These are phyloP conservation scores for Gymnopus androsaceus DNA, from an alignment of 1,284 basidiomycete genomes.

Conservation along the genomic window DNA sequence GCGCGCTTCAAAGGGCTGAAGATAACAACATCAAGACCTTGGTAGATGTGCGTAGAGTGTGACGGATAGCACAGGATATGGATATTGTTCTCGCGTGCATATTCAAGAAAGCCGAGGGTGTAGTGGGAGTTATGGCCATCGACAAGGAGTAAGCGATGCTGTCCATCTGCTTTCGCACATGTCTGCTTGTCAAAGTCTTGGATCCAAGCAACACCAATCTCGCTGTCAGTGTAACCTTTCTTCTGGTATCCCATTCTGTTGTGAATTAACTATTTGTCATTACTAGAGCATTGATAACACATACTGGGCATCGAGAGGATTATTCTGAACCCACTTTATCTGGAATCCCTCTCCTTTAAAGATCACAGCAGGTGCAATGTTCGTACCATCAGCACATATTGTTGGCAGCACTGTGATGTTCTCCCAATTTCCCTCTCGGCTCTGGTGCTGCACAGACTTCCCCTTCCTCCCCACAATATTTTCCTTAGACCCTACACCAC, in stretches of 20 bases:
- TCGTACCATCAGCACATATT: slow-evolving; percentile 36
- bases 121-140: slow-evolving; percentile 49
- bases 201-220: slow-evolving; percentile 39
- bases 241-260: slow-evolving; percentile 36
- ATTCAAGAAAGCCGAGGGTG: slow-evolving; percentile 37
- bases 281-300: too few species aligned
- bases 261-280: neutral
- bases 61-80: slow-evolving; percentile 43
- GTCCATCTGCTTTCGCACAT: slow-evolving; percentile 29
- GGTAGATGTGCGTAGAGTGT: slow-evolving; percentile 45
- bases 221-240: slow-evolving; percentile 38
- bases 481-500: slow-evolving; percentile 12
- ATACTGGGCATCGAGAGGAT: slow-evolving; percentile 25
- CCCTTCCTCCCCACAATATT: slow-evolving; percentile 21
- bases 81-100: slow-evolving; percentile 35
- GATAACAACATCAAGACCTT: slow-evolving; percentile 44
- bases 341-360: slow-evolving; percentile 27
- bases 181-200: slow-evolving; percentile 39
- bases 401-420: slow-evolving; percentile 37
- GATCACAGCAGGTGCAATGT: slow-evolving; percentile 27
- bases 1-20: slow-evolving; percentile 30
- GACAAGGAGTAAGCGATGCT: slow-evolving; percentile 34
- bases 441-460: slow-evolving; percentile 24
- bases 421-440: slow-evolving; percentile 31
- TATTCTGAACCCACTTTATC: slow-evolving; percentile 25